Base-by-base conservation (phyloP, 495 filamentous ascomycete genomes). In the Hypoxylon rickii region DNA sequence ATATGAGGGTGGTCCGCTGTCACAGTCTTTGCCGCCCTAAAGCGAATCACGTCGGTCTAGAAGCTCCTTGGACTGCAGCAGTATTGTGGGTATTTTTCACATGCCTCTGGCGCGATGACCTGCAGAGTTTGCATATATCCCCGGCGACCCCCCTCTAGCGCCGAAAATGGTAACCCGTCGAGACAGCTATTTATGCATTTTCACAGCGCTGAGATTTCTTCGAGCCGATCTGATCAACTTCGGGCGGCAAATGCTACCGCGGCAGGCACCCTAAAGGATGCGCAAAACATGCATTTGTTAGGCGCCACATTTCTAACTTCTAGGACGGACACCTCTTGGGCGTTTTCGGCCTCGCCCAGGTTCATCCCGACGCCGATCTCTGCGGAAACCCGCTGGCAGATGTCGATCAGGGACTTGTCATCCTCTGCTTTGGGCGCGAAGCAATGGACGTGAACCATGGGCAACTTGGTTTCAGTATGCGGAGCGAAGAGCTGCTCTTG, bases 241-340 rank as follows among this genome's bases (percentile, higher is more conserved):
- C 73, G 69, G 20, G 65, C 21, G 19, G 73, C 76, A 73, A 96
- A 96, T 37, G 91, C 94, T 1, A 96, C 90, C 66, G 89, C 85
- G 17, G 67, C 59, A 18, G 94, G 95, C 36, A 98, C 60, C 44
- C 90, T 79, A 69, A 98, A 97, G 58, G 84, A 95, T 6, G 89
- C 92, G 70, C 94, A 97, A 71, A 95, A 97, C 90, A 97, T 97
- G 65, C 85, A 82, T 80, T 98, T 97, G 55, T 87, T 86, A 22
- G 95, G 94, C 58, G 91, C 89, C 48, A 98, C 95, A 51, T 94
- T 81, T 58, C 94, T 76, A 13, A 97, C 90, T 72, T 94, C 84
- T 60, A 86, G 76, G 10, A 97, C 79, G 11, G 76, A 74, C 19
- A 90, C 74, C 49, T 87, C 79, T 11, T 83, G 69, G 11, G 83